Percentiles rank a stretch among this genome's conserved stretches.
These are phyloP conservation scores for Dalechampia spathulata DNA, from an alignment of 441 rosid species.

Conservation along the genomic window DNA sequence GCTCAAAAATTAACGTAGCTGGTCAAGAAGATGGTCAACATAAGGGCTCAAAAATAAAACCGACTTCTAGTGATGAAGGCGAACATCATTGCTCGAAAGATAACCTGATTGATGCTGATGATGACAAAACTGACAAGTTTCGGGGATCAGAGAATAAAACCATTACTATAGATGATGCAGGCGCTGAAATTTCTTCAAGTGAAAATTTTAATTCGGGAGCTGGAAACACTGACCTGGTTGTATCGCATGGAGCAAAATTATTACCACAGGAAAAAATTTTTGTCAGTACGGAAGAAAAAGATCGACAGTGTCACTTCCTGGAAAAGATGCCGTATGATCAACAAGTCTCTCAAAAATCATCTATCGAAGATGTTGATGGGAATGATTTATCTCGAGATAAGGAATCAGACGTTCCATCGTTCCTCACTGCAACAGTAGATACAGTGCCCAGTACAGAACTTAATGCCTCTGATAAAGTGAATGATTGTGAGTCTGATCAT, in stretches of 20 bases:
- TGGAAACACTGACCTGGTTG: slow-evolving; percentile 7
- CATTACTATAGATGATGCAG: slow-evolving; percentile 16
- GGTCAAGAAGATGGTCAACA: slow-evolving; percentile 24
- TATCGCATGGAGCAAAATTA: slow-evolving; percentile 13
- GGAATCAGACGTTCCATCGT: slow-evolving; percentile 14
- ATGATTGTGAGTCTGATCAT: slow-evolving; percentile 17
- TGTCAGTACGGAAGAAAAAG: slow-evolving; percentile 20
- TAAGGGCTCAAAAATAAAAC: slow-evolving; percentile 18
- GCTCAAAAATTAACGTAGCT: slow-evolving; percentile 18
- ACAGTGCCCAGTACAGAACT: slow-evolving; percentile 21
- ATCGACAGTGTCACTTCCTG: slow-evolving; percentile 22
- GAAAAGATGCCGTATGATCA: slow-evolving; percentile 19
- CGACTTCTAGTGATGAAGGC: slow-evolving; percentile 20
- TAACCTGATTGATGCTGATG: slow-evolving; percentile 13
- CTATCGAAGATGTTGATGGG: slow-evolving; percentile 18
- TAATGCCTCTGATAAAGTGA: slow-evolving; percentile 11
- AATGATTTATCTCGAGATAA: slow-evolving; percentile 19
- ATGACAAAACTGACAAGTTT: slow-evolving; percentile 6
- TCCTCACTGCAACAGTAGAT: slow-evolving; percentile 9
- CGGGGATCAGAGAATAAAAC: slow-evolving; percentile 3
- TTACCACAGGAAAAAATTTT: slow-evolving; percentile 13
- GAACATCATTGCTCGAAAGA: slow-evolving; percentile 18
- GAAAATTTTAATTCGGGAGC: slow-evolving; percentile 19
- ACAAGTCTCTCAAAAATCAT: slow-evolving; percentile 22
- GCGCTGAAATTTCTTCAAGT: slow-evolving; percentile 19